Conservation (phyloP, 768 basidiomycete species). For the Cyathus striatus region DNA sequence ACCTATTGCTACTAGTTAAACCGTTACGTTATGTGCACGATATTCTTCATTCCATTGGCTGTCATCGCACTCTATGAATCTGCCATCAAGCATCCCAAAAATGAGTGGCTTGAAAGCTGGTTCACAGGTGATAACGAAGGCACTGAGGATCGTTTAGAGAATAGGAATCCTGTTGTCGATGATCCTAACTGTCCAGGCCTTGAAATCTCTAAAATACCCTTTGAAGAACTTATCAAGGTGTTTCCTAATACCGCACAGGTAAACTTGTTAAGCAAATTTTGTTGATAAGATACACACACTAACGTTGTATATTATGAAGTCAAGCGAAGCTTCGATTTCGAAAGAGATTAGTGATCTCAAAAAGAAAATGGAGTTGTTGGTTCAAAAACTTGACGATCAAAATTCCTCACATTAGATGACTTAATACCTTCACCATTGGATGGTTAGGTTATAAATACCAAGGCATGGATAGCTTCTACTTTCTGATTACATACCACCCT, state of each 20-base stretch:
- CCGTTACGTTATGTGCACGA: constrained; percentile 63
- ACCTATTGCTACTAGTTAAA: constrained; percentile 65
- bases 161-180: constrained; percentile 58
- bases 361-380: constrained; percentile 31
- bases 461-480: too few species aligned
- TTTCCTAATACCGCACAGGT: constrained; percentile 76
- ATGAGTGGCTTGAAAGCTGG: constrained; percentile 68
- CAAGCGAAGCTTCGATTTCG: constrained; percentile 63
- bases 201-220: constrained; percentile 66
- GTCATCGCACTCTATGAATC: constrained; percentile 77
- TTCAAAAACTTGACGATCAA: constrained; percentile 30
- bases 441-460: too few species aligned
- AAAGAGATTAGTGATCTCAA: constrained; percentile 59
- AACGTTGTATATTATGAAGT: constrained; percentile 35
- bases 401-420: not conserved
- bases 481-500: too few species aligned
- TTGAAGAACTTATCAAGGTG: constrained; percentile 60
- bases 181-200: constrained; percentile 49
- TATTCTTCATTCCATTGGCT: constrained; percentile 81
- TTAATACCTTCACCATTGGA: constrained; percentile 2
- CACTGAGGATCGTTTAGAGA: constrained; percentile 44
- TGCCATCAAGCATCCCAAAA: constrained; percentile 37
- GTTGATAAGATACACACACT: constrained; percentile 2
- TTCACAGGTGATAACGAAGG: constrained; percentile 56
- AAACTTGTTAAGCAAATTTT: constrained; percentile 19